phyloP scores from a whole-genome alignment of 352 stramenopile species.

The Globisporangium radiosum region DNA sequence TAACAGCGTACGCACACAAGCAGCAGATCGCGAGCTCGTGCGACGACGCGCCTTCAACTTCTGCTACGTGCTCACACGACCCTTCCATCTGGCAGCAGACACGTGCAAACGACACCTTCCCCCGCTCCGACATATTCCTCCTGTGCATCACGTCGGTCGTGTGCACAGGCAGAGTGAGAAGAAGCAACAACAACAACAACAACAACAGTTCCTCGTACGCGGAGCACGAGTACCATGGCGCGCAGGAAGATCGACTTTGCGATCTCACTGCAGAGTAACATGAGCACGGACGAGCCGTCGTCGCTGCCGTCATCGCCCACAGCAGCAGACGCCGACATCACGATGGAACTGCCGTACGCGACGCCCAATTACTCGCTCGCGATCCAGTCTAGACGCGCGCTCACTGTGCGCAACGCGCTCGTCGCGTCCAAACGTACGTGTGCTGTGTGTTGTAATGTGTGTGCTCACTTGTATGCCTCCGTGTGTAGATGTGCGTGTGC shows the following conservation, averaged over 20 bases:
- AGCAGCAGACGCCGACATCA: conserved; percentile 29
- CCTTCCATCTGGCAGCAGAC: background rate
- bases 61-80: background rate
- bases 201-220: too few relatives aligned
- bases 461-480: background rate
- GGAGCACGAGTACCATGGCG: conserved; percentile 4
- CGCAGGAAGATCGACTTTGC: conserved; percentile 14
- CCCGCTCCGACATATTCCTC: too few relatives aligned
- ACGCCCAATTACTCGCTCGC: conserved; percentile 47
- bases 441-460: background rate
- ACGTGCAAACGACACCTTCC: background rate
- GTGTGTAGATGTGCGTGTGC: background rate
- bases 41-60: background rate
- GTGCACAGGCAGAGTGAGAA: too few relatives aligned
- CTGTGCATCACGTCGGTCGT: too few relatives aligned
- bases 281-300: conserved; percentile 30
- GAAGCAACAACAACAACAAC: too few relatives aligned
- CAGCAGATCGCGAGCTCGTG: background rate
- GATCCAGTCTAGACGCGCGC: conserved; percentile 66
- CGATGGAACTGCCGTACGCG: conserved; percentile 54
- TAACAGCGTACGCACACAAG: background rate
- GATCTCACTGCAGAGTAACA: conserved; percentile 51
- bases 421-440: conserved; percentile 48
- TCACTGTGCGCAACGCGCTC: conserved; percentile 61
- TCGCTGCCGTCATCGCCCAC: conserved; percentile 57